Base-by-base conservation (phyloP, 257 asterid species). In the Nicotiana tomentosiformis region DNA sequence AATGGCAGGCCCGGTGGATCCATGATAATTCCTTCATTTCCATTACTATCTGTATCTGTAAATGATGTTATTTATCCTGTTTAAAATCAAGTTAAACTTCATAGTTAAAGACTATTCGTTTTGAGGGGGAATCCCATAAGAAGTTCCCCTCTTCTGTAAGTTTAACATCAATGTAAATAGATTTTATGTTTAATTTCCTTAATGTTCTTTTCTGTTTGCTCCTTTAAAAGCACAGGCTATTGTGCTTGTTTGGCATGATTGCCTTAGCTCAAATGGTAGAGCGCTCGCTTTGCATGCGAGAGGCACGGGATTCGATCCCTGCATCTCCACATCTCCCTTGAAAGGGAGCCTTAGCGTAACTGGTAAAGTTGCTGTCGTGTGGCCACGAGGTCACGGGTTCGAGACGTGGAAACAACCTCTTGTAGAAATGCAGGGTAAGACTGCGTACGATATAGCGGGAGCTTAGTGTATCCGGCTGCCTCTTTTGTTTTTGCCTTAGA, bases 271-370 rank as follows among this genome's bases (percentile, higher is more conserved):
- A 95, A 91, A 94, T 92, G 99, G 97, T 95, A 94, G 97, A 95
- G 97, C 95, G 94, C 98, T 92, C 93, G 97, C 97, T 95, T 94
- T 93, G 98, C 97, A 93, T 92, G 97, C 97, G 96, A 92, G 99
- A 96, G 98, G 99, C 93, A 96, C 98, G 93, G 98, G 94, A 93
- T 93, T 94, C 89, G 92, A 93, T 87, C 89, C 97, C 93, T 85
- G 92, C 97, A 92, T 90, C 92, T 90, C 95, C 97, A 90, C 0
- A 32, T 32, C 35, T 23, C 26, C 26, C 26, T 23, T 23, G 26
- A 23, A 23, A 23, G 26, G 26, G 26, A 23, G 26, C 26, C 26
- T 23, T 23, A 1, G 26, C 26, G 26, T 23, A 23, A 23, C 26
- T 23, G 26, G 26, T 23, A 23, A 23, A 23, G 26, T 23, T 23